These are phyloP conservation scores for Dryas alaskensis DNA, from an alignment of 306 rosid species.

Conservation along the genomic window DNA sequence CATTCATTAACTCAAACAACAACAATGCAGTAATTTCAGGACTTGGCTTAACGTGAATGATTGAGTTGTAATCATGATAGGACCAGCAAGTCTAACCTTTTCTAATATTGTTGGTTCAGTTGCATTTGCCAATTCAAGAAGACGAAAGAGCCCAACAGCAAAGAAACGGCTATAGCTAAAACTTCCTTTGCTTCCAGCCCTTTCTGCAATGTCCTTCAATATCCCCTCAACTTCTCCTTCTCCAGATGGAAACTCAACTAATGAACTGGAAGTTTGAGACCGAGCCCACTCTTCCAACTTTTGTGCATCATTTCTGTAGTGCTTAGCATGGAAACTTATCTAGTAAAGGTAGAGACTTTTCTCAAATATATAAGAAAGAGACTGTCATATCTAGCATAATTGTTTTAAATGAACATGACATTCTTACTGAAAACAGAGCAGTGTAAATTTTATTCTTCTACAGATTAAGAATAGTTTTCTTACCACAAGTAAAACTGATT, in stretches of 20 bases:
- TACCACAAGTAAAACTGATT: background rate
- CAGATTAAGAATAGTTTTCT: slow-evolving; percentile 8
- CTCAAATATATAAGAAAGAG: slow-evolving; percentile 21
- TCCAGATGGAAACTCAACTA: slow-evolving; percentile 75
- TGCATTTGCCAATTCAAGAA: slow-evolving; percentile 93
- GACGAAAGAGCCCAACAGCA: slow-evolving; percentile 92
- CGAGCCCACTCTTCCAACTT: slow-evolving; percentile 95
- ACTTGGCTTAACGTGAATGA: background rate
- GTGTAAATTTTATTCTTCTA: background rate
- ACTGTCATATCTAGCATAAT: slow-evolving; percentile 8
- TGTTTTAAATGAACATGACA: background rate
- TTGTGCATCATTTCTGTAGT: slow-evolving; percentile 70
- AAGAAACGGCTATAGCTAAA: slow-evolving; percentile 97
- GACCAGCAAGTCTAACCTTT: slow-evolving; percentile 54
- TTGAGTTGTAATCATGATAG: background rate
- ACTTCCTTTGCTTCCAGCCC: slow-evolving; percentile 71
- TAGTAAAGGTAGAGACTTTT: slow-evolving; percentile 19
- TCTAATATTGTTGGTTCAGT: slow-evolving; percentile 84
- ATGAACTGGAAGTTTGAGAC: slow-evolving; percentile 66
- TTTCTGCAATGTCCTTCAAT: slow-evolving; percentile 81
- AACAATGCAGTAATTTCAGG: background rate
- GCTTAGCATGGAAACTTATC: slow-evolving; percentile 22
- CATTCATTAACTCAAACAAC: background rate
- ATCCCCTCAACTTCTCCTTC: slow-evolving; percentile 88
- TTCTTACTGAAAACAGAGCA: slow-evolving; percentile 1